A percentile compares a stretch with the other conserved stretches of the same genome.
These are phyloP conservation scores for Kalaharituber pfeilii DNA, from an alignment of 2,329 filamentous ascomycete species.

Conservation along the genomic window DNA sequence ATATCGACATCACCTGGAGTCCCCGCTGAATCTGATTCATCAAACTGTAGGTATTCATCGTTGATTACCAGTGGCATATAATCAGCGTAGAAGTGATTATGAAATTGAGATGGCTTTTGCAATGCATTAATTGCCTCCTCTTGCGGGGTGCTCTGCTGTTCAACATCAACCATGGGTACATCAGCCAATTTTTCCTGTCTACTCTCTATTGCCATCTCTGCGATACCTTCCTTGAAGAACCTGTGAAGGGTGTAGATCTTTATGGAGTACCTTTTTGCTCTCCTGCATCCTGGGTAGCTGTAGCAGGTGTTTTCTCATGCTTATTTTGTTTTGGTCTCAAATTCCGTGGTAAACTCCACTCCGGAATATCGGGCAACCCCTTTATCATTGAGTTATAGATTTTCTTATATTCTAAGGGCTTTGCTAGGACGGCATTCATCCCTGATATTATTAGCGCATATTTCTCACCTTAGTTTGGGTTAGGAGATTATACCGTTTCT, in stretches of 20 bases:
- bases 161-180: neutral
- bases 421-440: constrained; percentile 94
- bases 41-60: neutral
- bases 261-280: neutral
- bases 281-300: neutral
- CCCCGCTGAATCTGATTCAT: neutral
- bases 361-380: neutral
- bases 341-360: neutral
- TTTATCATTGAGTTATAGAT: neutral
- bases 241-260: neutral
- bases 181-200: neutral
- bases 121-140: too few species aligned
- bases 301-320: constrained; percentile 42
- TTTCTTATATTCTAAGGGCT: constrained; percentile 46
- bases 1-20: neutral
- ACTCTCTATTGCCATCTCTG: neutral
- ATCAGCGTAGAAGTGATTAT: neutral
- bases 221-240: neutral
- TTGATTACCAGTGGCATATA: neutral
- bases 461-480: neutral
- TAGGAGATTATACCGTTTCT: constrained; percentile 57
- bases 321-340: constrained; percentile 27
- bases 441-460: constrained; percentile 43
- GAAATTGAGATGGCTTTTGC: too few species aligned
- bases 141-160: too few species aligned